These are phyloP conservation scores for Botrytis medusae DNA, from an alignment of 2,329 filamentous ascomycete genomes.

Conservation along the genomic window DNA sequence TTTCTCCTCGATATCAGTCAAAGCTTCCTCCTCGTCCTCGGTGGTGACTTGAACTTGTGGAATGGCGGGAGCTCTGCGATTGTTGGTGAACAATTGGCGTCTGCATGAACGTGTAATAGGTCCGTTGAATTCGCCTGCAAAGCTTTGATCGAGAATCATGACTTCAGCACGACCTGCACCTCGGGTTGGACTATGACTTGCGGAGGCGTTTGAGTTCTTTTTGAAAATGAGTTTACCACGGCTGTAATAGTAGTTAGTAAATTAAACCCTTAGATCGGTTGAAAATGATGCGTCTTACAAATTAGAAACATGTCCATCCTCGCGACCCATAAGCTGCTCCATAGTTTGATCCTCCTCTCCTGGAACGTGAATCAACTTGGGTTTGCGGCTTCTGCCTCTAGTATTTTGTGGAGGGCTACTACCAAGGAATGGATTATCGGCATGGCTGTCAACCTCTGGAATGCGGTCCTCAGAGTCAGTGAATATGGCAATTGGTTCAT, in stretches of 20 bases:
- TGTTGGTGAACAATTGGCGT: slow-evolving; percentile 16
- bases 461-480: slow-evolving; percentile 78
- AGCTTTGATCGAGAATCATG: slow-evolving; percentile 41
- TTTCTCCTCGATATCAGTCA: slow-evolving; percentile 50
- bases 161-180: slow-evolving; percentile 34
- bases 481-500: slow-evolving; percentile 65
- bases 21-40: slow-evolving; percentile 55
- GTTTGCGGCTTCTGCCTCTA: slow-evolving; percentile 54
- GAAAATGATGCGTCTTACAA: slow-evolving; percentile 63
- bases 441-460: slow-evolving; percentile 63
- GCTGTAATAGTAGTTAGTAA: slow-evolving; percentile 48
- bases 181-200: slow-evolving; percentile 26
- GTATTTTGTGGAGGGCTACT: slow-evolving; percentile 37
- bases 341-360: slow-evolving; percentile 51
- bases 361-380: slow-evolving; percentile 50
- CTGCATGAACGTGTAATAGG: slow-evolving; percentile 60
- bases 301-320: slow-evolving; percentile 72
- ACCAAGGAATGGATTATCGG: slow-evolving; percentile 72
- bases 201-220: slow-evolving; percentile 44
- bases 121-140: slow-evolving; percentile 40
- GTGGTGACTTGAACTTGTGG: slow-evolving; percentile 61
- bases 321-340: slow-evolving; percentile 61
- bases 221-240: slow-evolving; percentile 78
- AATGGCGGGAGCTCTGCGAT: slow-evolving; percentile 45
- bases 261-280: slow-evolving; percentile 2